Evolutionary conservation across 2,329 filamentous ascomycete genomes (phyloP).

Genomic region (Metarhizium humberi): DNA sequence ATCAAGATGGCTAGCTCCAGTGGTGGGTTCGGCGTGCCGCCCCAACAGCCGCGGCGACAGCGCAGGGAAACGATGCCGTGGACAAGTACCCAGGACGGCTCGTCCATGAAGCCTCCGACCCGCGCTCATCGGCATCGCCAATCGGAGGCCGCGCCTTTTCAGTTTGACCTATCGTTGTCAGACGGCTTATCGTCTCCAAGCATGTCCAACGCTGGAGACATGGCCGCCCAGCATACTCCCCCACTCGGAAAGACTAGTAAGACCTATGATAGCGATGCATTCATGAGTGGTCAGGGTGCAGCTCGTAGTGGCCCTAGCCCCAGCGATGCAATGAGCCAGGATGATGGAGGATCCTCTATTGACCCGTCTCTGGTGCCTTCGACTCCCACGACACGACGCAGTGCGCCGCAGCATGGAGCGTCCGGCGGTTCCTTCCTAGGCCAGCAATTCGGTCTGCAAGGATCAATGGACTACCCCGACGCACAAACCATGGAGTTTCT

Average conservation of each 20-base stretch:
- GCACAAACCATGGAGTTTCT: constrained; percentile 46
- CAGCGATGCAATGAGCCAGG: constrained; percentile 19
- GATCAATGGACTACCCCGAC: constrained; percentile 32
- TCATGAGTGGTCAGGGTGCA: constrained; percentile 19
- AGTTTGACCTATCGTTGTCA: constrained; percentile 27
- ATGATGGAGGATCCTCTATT: constrained; percentile 16
- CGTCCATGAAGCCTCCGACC: constrained; percentile 11
- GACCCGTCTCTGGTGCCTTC: constrained; percentile 38
- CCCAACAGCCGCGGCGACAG: constrained; percentile 18
- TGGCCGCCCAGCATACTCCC: constrained; percentile 23
- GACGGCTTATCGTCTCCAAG: constrained; percentile 32
- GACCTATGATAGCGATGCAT: constrained; percentile 20
- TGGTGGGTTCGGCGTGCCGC: constrained; percentile 59
- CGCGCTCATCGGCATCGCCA: constrained; percentile 17
- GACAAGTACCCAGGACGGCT: constrained; percentile 18
- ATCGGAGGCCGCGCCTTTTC: constrained; percentile 23
- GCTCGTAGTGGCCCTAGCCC: constrained; percentile 21
- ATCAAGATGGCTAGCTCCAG: constrained; percentile 90
- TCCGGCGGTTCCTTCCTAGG: constrained; percentile 20
- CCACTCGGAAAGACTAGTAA: constrained; percentile 27
- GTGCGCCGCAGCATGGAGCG: constrained; percentile 20
- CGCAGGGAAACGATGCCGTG: constrained; percentile 20
- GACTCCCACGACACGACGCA: constrained; percentile 27
- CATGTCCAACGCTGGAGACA: constrained; percentile 27
- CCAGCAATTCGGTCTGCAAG: constrained; percentile 24